Evolutionary conservation across 306 rosid species (phyloP).

Genomic region (Bauhinia variegata): DNA sequence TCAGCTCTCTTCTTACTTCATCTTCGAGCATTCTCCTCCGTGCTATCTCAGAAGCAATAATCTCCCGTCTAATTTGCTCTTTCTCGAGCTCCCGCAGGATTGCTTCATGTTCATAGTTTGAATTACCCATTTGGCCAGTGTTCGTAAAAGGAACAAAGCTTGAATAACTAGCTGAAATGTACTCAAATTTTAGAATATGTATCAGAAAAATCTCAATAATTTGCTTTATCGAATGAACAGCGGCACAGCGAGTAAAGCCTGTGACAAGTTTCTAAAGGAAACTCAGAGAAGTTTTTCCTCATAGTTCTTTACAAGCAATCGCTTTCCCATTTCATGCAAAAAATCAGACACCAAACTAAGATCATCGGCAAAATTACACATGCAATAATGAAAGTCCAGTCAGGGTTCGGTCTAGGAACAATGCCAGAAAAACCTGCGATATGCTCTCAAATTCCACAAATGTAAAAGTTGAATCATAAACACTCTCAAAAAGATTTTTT

Average conservation of each 20-base stretch:
- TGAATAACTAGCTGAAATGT: slow-evolving; percentile 8
- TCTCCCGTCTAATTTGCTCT: slow-evolving; percentile 51
- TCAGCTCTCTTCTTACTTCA: slow-evolving; percentile 59
- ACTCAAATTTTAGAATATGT: not conserved
- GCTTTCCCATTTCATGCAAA: too few species aligned
- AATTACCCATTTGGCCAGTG: too few species aligned
- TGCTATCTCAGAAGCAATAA: slow-evolving; percentile 34
- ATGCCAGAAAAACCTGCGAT: slow-evolving; percentile 14
- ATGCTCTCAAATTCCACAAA: not conserved
- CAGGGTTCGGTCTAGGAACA: not conserved
- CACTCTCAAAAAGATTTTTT: too few species aligned
- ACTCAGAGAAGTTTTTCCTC: too few species aligned
- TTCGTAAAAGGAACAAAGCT: not conserved
- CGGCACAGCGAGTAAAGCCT: too few species aligned
- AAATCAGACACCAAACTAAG: too few species aligned
- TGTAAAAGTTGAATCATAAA: not conserved
- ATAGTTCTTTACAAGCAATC: too few species aligned
- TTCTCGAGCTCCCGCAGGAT: slow-evolving; percentile 49
- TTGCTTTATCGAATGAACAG: too few species aligned
- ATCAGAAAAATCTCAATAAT: not conserved
- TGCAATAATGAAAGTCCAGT: not conserved
- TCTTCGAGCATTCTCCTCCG: slow-evolving; percentile 54
- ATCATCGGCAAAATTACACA: too few species aligned
- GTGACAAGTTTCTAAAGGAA: too few species aligned
- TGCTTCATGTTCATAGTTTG: too few species aligned